These are phyloP conservation scores for Mariannaea sp. DNA, from an alignment of 2,329 filamentous ascomycete genomes.

Conservation along the genomic window DNA sequence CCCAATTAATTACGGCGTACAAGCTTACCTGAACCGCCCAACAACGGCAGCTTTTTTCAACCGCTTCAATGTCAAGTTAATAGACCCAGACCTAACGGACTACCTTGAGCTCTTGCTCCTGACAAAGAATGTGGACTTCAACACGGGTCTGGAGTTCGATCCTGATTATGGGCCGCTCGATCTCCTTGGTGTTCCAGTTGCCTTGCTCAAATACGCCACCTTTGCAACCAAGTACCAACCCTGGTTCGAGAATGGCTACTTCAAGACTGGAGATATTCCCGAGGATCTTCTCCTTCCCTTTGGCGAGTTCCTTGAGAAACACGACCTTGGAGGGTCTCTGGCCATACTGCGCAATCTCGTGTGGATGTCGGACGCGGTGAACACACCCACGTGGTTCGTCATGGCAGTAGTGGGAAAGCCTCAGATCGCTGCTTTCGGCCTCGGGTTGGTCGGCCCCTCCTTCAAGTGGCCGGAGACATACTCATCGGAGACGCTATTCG, in stretches of 20 bases:
- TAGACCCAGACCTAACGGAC: not conserved
- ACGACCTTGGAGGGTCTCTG: conserved; percentile 31
- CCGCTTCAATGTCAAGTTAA: conserved; percentile 19
- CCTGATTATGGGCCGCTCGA: conserved; percentile 14
- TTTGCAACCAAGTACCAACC: conserved; percentile 25
- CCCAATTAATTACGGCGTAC: conserved; percentile 24
- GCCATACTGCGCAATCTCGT: conserved; percentile 22
- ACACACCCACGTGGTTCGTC: conserved; percentile 21
- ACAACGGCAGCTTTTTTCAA: conserved; percentile 20
- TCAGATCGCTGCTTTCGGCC: conserved; percentile 4
- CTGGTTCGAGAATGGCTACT: conserved; percentile 31
- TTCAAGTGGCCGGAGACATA: not conserved
- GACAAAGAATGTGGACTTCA: conserved; percentile 19
- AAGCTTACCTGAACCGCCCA: conserved; percentile 22
- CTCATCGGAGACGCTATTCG: not conserved
- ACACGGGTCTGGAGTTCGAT: conserved; percentile 14
- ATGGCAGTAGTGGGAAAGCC: conserved; percentile 23
- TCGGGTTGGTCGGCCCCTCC: not conserved
- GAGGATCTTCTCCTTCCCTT: conserved; percentile 27
- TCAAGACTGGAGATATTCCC: conserved; percentile 22
- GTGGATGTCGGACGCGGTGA: not conserved
- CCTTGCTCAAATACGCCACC: conserved; percentile 10
- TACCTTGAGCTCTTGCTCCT: not conserved
- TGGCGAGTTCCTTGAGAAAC: conserved; percentile 21
- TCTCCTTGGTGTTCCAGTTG: not conserved